phyloP scores from a whole-genome alignment of 2,329 filamentous ascomycete genomes.

The Monosporascus ibericus region DNA sequence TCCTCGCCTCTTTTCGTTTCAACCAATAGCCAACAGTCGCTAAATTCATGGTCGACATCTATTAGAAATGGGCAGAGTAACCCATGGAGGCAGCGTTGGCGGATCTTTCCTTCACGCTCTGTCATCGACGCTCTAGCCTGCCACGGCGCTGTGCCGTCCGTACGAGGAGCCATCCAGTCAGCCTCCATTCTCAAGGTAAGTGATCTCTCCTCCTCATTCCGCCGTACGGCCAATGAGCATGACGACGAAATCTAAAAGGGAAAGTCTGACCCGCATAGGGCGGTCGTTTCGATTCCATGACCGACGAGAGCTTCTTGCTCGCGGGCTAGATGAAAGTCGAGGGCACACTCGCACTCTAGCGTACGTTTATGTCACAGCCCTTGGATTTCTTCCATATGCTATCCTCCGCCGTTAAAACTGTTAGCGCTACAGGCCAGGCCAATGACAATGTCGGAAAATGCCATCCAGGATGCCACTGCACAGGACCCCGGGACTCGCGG shows the following conservation, averaged over 20 bases:
- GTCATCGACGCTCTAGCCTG: constrained; percentile 7
- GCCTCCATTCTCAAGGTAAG: constrained; percentile 9
- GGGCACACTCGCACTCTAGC: constrained; percentile 5
- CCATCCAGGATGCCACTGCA: constrained; percentile 11
- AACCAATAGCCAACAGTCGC: constrained; percentile 5
- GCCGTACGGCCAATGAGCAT: neutral
- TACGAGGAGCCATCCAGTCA: constrained; percentile 9
- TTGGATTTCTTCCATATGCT: constrained; percentile 9
- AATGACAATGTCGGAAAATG: constrained; percentile 12
- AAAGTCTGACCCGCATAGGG: constrained; percentile 5
- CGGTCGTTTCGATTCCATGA: constrained; percentile 7
- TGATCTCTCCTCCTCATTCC: neutral
- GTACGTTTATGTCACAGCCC: neutral
- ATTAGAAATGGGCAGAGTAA: constrained; percentile 2
- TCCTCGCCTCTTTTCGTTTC: constrained; percentile 1
- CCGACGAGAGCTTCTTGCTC: constrained; percentile 4
- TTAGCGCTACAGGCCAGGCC: constrained; percentile 7
- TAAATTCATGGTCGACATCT: constrained; percentile 2
- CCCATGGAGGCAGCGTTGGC: neutral
- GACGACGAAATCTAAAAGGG: neutral
- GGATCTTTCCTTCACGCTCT: constrained; percentile 12
- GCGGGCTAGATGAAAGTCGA: constrained; percentile 5
- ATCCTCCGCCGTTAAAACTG: constrained; percentile 4
- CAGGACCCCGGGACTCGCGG: neutral
- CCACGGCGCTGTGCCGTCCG: constrained; percentile 8